These are phyloP conservation scores for Trifolium pratense DNA, from an alignment of 306 rosid genomes.

Conservation along the genomic window DNA sequence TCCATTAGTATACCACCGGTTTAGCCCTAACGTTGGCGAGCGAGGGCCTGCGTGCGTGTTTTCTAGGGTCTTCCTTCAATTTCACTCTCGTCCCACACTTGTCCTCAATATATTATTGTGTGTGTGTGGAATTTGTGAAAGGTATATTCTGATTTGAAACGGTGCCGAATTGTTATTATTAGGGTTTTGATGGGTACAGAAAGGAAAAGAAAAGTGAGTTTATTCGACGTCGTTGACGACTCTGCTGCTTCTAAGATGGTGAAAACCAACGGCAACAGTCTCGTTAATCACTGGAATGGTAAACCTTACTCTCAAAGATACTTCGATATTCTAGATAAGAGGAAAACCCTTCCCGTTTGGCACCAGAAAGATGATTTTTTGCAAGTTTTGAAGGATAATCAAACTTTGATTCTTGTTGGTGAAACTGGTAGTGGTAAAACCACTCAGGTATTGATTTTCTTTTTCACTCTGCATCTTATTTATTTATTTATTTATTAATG, in stretches of 20 bases:
- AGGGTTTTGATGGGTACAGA: conserved; percentile 80
- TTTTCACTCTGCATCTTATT: no score
- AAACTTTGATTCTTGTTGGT: conserved; percentile 82
- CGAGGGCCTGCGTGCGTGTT: no score
- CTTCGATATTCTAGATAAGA: conserved; percentile 78
- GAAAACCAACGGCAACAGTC: conserved; percentile 62
- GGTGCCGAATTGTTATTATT: not conserved
- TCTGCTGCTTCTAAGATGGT: conserved; percentile 49
- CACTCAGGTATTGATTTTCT: conserved; percentile 72
- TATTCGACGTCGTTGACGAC: conserved; percentile 91
- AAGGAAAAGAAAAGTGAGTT: conserved; percentile 88
- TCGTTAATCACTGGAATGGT: conserved; percentile 76
- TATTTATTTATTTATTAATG: no score
- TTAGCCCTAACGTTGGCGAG: no score
- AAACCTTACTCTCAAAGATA: conserved; percentile 78
- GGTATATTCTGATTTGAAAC: no score
- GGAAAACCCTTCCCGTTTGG: conserved; percentile 89
- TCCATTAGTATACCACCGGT: no score
- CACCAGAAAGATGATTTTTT: conserved; percentile 87
- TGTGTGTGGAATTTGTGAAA: no score
- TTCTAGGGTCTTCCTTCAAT: no score
- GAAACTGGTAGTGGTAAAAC: conserved; percentile 99
- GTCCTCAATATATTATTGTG: no score
- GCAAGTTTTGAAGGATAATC: conserved; percentile 66
- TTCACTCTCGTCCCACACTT: no score